These are phyloP conservation scores for Cyclotella kingstonii DNA, from an alignment of 108 stramenopile species.

Conservation along the genomic window DNA sequence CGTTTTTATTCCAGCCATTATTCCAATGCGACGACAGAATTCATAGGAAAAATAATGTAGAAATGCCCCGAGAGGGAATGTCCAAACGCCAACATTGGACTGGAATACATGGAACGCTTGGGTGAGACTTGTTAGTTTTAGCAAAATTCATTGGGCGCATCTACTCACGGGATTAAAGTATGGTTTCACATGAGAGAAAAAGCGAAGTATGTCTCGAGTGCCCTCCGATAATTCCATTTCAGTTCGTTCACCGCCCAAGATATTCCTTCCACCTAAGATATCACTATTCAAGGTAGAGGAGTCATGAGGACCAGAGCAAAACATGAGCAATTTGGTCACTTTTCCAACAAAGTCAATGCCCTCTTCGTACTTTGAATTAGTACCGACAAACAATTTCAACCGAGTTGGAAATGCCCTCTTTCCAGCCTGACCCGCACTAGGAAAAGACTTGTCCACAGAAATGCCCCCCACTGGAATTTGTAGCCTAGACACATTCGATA, in stretches of 20 bases:
- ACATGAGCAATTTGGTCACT: constrained; percentile 75
- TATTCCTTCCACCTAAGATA: constrained; percentile 4
- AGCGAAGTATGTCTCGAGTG: constrained; percentile 70
- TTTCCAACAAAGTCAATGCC: constrained; percentile 85
- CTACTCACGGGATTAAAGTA: constrained; percentile 76
- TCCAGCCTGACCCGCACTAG: constrained; percentile 54
- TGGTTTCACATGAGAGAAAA: constrained; percentile 76
- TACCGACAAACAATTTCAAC: constrained; percentile 74
- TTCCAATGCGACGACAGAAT: constrained; percentile 67
- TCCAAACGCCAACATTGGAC: constrained; percentile 87
- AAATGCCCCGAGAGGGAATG: constrained; percentile 82
- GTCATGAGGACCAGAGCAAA: constrained; percentile 53
- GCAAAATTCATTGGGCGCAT: neutral
- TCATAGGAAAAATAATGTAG: constrained; percentile 85
- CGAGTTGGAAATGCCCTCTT: constrained; percentile 62
- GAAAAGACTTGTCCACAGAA: constrained; percentile 71
- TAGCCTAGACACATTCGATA: constrained; percentile 23
- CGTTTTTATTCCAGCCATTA: constrained; percentile 59
- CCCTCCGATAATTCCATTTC: constrained; percentile 56
- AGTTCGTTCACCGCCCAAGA: neutral
- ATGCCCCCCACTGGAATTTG: constrained; percentile 81
- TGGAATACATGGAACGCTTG: neutral
- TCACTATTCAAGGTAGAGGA: constrained; percentile 8
- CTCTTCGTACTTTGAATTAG: constrained; percentile 70
- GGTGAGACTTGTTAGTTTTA: neutral